phyloP scores from a whole-genome alignment of 2,329 filamentous ascomycete genomes.

The Fusarium pseudoanthophilum region DNA sequence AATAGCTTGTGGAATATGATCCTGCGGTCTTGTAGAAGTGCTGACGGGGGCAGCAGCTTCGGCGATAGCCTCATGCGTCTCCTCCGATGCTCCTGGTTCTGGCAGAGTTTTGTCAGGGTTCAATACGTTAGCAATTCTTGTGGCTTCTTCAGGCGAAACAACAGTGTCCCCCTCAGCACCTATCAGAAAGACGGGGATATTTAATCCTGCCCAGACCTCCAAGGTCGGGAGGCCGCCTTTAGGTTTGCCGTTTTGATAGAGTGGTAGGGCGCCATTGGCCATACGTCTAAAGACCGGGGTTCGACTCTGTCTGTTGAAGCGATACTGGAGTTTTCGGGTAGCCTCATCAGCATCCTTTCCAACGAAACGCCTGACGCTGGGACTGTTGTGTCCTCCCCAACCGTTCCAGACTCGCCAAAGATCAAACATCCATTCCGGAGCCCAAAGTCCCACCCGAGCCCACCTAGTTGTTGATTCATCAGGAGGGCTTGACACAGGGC shows the following conservation, averaged over 20 bases:
- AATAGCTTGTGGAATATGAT: conserved; percentile 51
- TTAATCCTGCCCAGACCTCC: conserved; percentile 76
- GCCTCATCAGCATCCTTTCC: conserved; percentile 73
- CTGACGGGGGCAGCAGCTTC: conserved; percentile 63
- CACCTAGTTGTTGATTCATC: conserved; percentile 57
- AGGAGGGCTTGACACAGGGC: conserved; percentile 76
- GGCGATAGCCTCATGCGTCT: conserved; percentile 47
- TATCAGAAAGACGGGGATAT: conserved; percentile 80
- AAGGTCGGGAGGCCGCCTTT: conserved; percentile 74
- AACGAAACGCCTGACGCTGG: conserved; percentile 82
- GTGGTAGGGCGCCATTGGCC: conserved; percentile 76
- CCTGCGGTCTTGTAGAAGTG: conserved; percentile 45
- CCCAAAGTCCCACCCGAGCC: conserved; percentile 68
- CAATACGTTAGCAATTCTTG: conserved; percentile 68
- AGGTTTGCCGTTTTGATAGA: conserved; percentile 63
- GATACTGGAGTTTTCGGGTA: conserved; percentile 73
- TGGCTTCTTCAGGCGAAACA: conserved; percentile 76
- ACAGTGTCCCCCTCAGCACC: conserved; percentile 81
- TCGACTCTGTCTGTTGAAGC: conserved; percentile 84
- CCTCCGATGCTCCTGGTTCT: conserved; percentile 38
- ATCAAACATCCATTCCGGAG: conserved; percentile 80
- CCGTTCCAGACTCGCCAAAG: conserved; percentile 82
- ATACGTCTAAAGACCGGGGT: conserved; percentile 87
- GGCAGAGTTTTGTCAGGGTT: conserved; percentile 13
- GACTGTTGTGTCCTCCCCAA: conserved; percentile 79